Base-by-base conservation (phyloP, 768 basidiomycete genomes). In the Boletus huronensis region DNA sequence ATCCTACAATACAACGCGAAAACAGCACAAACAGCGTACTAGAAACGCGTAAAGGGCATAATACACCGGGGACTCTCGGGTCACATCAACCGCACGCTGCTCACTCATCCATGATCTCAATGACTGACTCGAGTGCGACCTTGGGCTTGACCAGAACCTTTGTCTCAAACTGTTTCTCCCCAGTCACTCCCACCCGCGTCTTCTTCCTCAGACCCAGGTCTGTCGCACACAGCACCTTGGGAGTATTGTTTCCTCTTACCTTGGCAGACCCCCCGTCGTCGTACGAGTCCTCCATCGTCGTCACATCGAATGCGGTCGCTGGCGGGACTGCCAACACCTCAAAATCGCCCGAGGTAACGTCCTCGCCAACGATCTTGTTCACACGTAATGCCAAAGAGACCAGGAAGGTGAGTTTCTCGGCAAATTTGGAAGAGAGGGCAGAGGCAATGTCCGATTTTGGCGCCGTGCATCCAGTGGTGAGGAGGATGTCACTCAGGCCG, bases 371-470 rank as follows among this genome's bases (percentile, higher is more conserved):
- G 28, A 71, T 66, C 58, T 69, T 69, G 52, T 82, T 82, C 53
- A 85, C 67, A 8, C 72, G 72, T 53, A 79, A 70, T 2, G 82
- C 79, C 6, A 74, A 64, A 21, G 74, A 72, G 34, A 79, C 74
- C 34, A 84, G 70, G 13, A 70, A 62, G 16, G 63, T 60, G 25
- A 84, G 69, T 14, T 75, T 74, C 0, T 73, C 75, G 1, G 70
- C 68, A 58, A 84, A 84, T 26, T 72, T 74, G 5, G 69, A 61
- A 8, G 70, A 66, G 46, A 83, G 67, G 7, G 71, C 69, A 4
- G 75, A 71, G 19, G 73, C 70, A 5, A 81, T 64, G 14, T 69
- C 64, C 0, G 55, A 19, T 51, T 56, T 61, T n/a, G 55, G 48
- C 0, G 61, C 51, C 2, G 48, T 48, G 39, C 70, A 70, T n/a